These are phyloP conservation scores for Lycium ferocissimum DNA, from an alignment of 257 asterid genomes.

Conservation along the genomic window DNA sequence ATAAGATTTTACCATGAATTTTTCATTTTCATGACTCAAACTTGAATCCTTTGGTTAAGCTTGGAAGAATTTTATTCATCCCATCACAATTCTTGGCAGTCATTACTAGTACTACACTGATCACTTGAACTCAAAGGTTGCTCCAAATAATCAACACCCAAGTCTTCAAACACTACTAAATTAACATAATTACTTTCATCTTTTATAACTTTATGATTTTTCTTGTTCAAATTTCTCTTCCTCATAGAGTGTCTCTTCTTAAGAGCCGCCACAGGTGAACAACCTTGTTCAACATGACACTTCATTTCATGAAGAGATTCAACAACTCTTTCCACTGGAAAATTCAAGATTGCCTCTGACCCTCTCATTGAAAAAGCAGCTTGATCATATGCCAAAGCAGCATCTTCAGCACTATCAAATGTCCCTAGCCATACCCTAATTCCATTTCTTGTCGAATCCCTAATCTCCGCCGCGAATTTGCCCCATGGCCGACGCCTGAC, in stretches of 20 bases:
- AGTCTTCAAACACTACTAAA: constrained; percentile 71
- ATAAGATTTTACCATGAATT: too few species aligned
- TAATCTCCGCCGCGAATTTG: constrained; percentile 35
- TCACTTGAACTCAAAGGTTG: constrained; percentile 56
- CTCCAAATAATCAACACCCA: constrained; percentile 82
- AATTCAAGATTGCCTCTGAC: constrained; percentile 61
- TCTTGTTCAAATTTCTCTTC: constrained; percentile 39
- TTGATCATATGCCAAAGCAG: constrained; percentile 35
- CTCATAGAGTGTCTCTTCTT: constrained; percentile 72
- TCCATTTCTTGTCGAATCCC: constrained; percentile 32
- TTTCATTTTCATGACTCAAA: neutral
- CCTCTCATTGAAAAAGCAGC: constrained; percentile 72
- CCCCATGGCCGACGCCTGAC: constrained; percentile 37
- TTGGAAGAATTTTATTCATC: neutral
- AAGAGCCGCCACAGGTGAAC: constrained; percentile 78
- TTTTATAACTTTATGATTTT: constrained; percentile 37
- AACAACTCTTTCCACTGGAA: constrained; percentile 65
- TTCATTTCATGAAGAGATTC: constrained; percentile 66
- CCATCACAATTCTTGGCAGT: accelerated
- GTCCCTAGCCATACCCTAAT: constrained; percentile 36
- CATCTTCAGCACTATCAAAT: constrained; percentile 30
- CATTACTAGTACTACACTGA: neutral
- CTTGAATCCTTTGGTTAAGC: neutral
- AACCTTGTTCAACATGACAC: constrained; percentile 46
- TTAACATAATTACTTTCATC: constrained; percentile 33